These are phyloP conservation scores for Artemisia tridentata DNA, from an alignment of 129 eudicot species.

Conservation along the genomic window DNA sequence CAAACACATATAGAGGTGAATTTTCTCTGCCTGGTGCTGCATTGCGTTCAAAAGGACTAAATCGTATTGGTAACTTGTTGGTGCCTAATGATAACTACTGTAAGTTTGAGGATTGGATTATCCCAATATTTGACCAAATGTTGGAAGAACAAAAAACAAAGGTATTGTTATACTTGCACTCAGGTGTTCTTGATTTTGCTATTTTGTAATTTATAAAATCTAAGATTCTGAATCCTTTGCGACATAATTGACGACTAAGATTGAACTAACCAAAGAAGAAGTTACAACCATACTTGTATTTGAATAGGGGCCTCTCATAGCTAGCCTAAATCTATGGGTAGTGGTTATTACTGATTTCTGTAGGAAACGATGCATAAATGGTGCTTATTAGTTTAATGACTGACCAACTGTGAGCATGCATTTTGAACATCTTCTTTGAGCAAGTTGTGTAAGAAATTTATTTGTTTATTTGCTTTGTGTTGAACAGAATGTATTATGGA, in stretches of 20 bases:
- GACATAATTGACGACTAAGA: background rate
- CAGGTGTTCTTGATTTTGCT: background rate
- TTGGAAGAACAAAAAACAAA: slow-evolving; percentile 71
- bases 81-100: slow-evolving; percentile 95
- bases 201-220: background rate
- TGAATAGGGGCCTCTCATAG: too few relatives aligned
- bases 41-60: slow-evolving; percentile 80
- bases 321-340: too few relatives aligned
- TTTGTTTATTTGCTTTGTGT: slow-evolving; percentile 8
- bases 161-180: slow-evolving; percentile 39
- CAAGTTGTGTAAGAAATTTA: background rate
- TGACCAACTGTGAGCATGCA: too few relatives aligned
- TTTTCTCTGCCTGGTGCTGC: slow-evolving; percentile 83
- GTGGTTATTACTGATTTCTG: too few relatives aligned
- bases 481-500: slow-evolving; percentile 72
- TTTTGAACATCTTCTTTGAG: background rate
- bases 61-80: slow-evolving; percentile 90
- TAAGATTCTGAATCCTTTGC: background rate
- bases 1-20: slow-evolving; percentile 86
- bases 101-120: slow-evolving; percentile 97
- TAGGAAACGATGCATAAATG: too few relatives aligned
- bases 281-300: too few relatives aligned
- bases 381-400: too few relatives aligned
- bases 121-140: slow-evolving; percentile 91
- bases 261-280: too few relatives aligned